Base-by-base conservation (phyloP, 306 rosid species). In the Purshia tridentata region DNA sequence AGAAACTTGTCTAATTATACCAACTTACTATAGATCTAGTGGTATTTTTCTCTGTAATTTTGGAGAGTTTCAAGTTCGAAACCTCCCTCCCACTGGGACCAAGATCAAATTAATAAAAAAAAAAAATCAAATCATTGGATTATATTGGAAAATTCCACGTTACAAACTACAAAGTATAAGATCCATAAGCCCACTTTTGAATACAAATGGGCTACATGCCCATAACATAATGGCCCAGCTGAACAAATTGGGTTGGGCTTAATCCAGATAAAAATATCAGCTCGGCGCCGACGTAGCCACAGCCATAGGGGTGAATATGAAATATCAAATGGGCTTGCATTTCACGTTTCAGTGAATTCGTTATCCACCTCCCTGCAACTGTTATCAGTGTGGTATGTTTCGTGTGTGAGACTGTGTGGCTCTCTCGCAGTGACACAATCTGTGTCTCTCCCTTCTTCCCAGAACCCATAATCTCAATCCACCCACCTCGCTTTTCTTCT, bases 361-460 rank as follows among this genome's bases (percentile, higher is more conserved):
- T 71, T 56, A 56, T 44, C 75, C 74, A 14, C 19, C 74, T 70
- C 35, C 23, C 55, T 22, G 55, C 75, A 58, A 44, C 65, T 42
- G 9, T 45, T 56, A 44, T 56, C 75, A 23, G 11, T 0, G 0
- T 19, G 40, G 16, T 42, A 9, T 64, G 45, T 5, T 53, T 12
- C 44, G 75, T 22, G 15, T 14, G 23, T 6, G 5, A 12, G 42
- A 41, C 40, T 69, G 44, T 69, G 63, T 55, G 75, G 65, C 54
- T 70, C 67, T 29, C 66, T 54, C 15, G 49, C 64, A 54, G 53
- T 53, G 2, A 67, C 54, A 50, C 15, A 15, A 0, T 18, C 53
- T 22, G 6, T 47, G 51, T 41, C 11, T 18, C 59, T 41, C 11
- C 13, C 59, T 44, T 37, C 59, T 35, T n/a, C 73, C 79, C 52